Evolutionary conservation across 73 alveolate species (phyloP), one percentile per base, ranked within the genome.

Genomic region (Breviolum minutum): DNA sequence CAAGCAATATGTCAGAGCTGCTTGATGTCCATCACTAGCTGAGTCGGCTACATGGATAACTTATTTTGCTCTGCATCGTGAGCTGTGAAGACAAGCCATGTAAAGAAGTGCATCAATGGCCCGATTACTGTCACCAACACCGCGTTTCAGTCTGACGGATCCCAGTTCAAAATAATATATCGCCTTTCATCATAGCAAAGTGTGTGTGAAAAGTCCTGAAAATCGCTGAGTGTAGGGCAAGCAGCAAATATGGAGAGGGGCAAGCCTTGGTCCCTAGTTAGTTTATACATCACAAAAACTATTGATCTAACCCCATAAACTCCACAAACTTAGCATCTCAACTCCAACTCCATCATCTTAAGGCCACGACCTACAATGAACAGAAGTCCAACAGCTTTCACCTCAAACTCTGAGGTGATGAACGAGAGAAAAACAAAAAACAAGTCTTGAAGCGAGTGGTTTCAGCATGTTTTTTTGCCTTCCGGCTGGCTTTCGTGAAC

Each of bases 231-330:
- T 2, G 62, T 48, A 63, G 29, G 22, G 76, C 96, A 90, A 62
- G 96, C 96, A 62, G 96, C 96, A 71, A 90, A 90, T 76, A 90
- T 71, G 64, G 96, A 90, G 32, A 90, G 84, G 32, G 96, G 96
- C 87, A 90, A 71, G 54, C 96, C 96, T 90, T 60, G 79, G 40
- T 27, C 22, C 40, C 40, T 20, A 8, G 8, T 10, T 13, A 26
- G 87, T 26, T 2, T 14, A 19, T 19, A 26, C 13, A 19, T 77
- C 87, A 77, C 14, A 19, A 60, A 32, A 24, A 26, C 64, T 19
- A n/a, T 26, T 29, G 48, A 17, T 10, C 20, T 14, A 26, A 77
- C 24, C 29, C 24, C 5, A 0, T 77, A 24, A 2, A n/a, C 0
- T 17, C n/a, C n/a, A n/a, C n/a, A n/a, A n/a, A n/a, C n/a, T n/a